Evolutionary conservation across 768 basidiomycete genomes (phyloP).

Genomic region (Phanerochaete carnosa): DNA sequence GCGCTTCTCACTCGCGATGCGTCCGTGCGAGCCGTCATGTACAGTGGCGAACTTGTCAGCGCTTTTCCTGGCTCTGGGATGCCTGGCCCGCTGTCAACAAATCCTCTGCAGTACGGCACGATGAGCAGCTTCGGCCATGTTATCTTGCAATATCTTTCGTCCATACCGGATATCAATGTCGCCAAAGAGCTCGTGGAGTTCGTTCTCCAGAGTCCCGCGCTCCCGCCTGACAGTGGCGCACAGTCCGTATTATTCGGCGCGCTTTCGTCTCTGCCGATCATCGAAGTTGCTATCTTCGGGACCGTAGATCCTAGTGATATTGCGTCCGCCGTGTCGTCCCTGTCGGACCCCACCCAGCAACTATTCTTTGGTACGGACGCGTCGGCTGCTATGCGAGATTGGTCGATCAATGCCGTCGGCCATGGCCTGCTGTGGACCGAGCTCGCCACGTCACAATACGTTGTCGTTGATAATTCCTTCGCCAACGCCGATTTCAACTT

Average conservation of each 20-base stretch:
- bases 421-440: conserved; percentile 49
- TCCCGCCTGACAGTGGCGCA: conserved; percentile 37
- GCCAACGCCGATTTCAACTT: conserved; percentile 40
- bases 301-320: conserved; percentile 47
- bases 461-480: conserved; percentile 50
- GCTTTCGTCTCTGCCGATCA: conserved; percentile 43
- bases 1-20: conserved; percentile 42
- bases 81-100: conserved; percentile 18
- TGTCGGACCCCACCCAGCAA: conserved; percentile 43
- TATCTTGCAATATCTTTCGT: conserved; percentile 50
- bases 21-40: conserved; percentile 47
- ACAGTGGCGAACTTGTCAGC: conserved; percentile 48
- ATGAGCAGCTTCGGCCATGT: conserved; percentile 52
- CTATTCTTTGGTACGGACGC: conserved; percentile 60
- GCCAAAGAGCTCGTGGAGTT: conserved; percentile 48
- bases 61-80: conserved; percentile 38
- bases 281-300: conserved; percentile 69
- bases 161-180: conserved; percentile 43
- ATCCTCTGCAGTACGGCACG: conserved; percentile 57
- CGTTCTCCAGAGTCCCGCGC: conserved; percentile 37
- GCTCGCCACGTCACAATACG: conserved; percentile 42
- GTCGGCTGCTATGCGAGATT: conserved; percentile 46
- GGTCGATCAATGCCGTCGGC: conserved; percentile 43
- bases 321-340: conserved; percentile 44
- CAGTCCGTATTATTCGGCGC: conserved; percentile 36